phyloP scores from a whole-genome alignment of 768 basidiomycete genomes.

The Pleurotus salmoneostramineus region DNA sequence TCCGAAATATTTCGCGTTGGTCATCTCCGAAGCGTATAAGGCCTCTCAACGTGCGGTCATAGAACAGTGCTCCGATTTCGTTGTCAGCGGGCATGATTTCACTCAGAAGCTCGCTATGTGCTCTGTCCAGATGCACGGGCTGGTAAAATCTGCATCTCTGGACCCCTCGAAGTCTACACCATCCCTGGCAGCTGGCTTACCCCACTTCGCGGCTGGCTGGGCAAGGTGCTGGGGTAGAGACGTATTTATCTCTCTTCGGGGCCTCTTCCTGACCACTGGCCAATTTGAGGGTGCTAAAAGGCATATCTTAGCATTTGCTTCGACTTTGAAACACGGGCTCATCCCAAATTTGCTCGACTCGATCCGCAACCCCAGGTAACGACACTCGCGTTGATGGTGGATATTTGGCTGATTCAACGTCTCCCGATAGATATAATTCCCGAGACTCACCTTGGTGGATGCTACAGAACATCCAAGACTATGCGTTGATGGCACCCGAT shows the following conservation, averaged over 20 bases:
- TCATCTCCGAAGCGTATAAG: conserved; percentile 90
- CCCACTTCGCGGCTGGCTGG: conserved; percentile 93
- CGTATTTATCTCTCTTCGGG: conserved; percentile 90
- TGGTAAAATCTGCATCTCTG: conserved; percentile 87
- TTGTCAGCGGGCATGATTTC: conserved; percentile 80
- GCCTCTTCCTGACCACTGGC: conserved; percentile 91
- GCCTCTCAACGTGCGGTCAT: conserved; percentile 79
- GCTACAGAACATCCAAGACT: conserved; percentile 97
- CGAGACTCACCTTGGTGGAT: conserved; percentile 99
- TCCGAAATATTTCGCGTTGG: conserved; percentile 94
- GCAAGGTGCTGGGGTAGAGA: conserved; percentile 97
- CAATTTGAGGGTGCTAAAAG: conserved; percentile 80
- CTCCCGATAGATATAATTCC: conserved; percentile 75
- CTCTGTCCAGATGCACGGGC: conserved; percentile 86
- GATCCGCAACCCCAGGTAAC: conserved; percentile 74
- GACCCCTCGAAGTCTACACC: conserved; percentile 68
- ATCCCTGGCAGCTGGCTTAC: conserved; percentile 90
- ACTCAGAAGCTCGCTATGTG: conserved; percentile 88
- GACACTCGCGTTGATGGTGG: conserved; percentile 12
- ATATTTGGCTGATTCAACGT: not conserved
- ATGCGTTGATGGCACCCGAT: conserved; percentile 77
- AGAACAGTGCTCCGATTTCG: conserved; percentile 86
- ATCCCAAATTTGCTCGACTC: conserved; percentile 97
- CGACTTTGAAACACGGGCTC: conserved; percentile 91
- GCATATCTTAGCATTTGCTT: conserved; percentile 92